Conservation (phyloP, 2,329 filamentous ascomycete genomes). For the Raffaelea albimanens region DNA sequence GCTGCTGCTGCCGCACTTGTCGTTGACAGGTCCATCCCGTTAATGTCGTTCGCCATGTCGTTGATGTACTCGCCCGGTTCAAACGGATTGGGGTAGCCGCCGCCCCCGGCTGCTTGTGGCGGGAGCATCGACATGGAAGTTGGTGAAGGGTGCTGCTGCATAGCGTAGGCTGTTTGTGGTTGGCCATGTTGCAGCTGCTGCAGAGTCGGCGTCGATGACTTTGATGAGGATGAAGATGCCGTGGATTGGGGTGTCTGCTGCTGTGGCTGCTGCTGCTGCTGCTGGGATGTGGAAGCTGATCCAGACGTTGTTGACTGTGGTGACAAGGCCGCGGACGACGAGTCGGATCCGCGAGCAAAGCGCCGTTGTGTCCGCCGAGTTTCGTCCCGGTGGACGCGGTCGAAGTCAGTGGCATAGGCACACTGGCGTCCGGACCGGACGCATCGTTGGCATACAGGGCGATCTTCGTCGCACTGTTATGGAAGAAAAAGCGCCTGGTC, state of each 20-base stretch:
- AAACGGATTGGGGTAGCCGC: too few species aligned
- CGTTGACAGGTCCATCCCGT: too few species aligned
- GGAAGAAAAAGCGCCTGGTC: background rate
- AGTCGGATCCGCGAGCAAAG: background rate
- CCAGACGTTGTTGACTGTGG: background rate
- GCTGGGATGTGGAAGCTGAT: background rate
- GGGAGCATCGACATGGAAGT: too few species aligned
- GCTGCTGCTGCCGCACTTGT: too few species aligned
- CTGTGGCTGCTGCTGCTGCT: background rate
- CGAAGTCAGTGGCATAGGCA: conserved; percentile 8
- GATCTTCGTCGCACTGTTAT: conserved; percentile 6
- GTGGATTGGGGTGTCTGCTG: background rate
- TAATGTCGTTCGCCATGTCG: background rate
- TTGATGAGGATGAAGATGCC: background rate
- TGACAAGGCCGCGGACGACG: background rate
- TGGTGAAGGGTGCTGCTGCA: too few species aligned
- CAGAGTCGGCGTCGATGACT: background rate
- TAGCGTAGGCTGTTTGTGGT: too few species aligned
- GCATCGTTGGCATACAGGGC: conserved; percentile 6
- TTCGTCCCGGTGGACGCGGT: conserved; percentile 8
- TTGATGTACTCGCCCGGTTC: background rate
- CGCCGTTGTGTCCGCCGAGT: conserved; percentile 3
- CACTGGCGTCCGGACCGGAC: conserved; percentile 5
- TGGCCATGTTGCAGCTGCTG: too few species aligned
- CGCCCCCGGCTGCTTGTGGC: too few species aligned